Evolutionary conservation across 352 stramenopile species (phyloP), one percentile per base, ranked within the genome.

Genomic region (Phytophthora idaei): DNA sequence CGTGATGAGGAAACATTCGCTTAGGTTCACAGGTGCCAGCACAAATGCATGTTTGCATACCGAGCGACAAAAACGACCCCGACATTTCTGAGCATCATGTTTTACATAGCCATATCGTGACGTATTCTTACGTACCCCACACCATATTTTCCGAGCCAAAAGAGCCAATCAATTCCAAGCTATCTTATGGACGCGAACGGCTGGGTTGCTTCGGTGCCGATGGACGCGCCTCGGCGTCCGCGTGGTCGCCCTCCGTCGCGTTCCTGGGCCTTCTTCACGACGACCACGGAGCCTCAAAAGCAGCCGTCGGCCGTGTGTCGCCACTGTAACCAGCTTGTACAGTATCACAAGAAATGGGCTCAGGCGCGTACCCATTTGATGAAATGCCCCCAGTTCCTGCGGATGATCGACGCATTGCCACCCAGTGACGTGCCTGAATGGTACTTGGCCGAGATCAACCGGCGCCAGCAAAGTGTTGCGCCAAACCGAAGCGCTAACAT

Each of bases 291-390:
- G 64, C 82, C 82, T 6, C 81, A 88, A 69, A 85, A 87, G 49
- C 45, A 67, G 34, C 39, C 61, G 25, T 45, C 76, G 45, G 69
- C 80, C 31, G 52, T 70, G 39, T 90, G 82, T 42, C 80, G 80
- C 39, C 82, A 89, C 70, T 90, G 82, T 60, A 64, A 66, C 37
- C 52, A 66, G 34, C 50, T 66, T 1, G 67, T 89, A 5, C 63
- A 63, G 8, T 76, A 90, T 61, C 77, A 79, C 67, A 86, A 88
- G 67, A 90, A 89, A 76, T 89, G 76, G 70, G 80, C 77, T 41
- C 78, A 85, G 37, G 80, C 80, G 42, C 81, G 81, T 27, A 64
- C 71, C 62, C 80, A 90, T 58, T 67, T 89, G 28, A 79, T 86
- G 66, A 83, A 83, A 54, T 89, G 82, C 53, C 58, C 59, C 29